Evolutionary conservation across 306 rosid genomes (phyloP).

Genomic region (Mimosa bimucronata): DNA sequence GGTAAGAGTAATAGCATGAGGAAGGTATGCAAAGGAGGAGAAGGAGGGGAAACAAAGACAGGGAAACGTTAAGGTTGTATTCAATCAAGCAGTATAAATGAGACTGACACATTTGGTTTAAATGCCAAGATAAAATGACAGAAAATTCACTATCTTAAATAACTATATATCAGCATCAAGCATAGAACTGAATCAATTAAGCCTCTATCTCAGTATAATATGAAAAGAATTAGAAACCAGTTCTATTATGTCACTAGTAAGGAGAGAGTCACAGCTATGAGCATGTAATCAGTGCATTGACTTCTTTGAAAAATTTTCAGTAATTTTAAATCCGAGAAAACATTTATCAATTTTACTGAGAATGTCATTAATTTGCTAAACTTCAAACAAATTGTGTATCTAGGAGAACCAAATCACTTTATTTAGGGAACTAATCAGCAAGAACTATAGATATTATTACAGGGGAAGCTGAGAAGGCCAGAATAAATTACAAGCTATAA

Average conservation of each 20-base stretch:
- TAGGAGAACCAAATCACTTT: background rate
- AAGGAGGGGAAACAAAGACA: background rate
- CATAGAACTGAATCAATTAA: background rate
- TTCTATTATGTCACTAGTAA: background rate
- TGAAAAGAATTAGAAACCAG: background rate
- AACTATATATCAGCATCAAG: background rate
- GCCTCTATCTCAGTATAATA: background rate
- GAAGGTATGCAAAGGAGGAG: slow-evolving; percentile 3
- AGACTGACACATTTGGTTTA: background rate
- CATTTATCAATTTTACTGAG: background rate
- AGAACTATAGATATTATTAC: background rate
- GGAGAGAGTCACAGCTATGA: background rate
- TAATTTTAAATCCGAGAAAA: background rate
- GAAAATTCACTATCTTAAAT: too few species aligned
- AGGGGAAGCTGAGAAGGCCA: background rate
- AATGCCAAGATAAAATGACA: background rate
- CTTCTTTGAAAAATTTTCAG: background rate
- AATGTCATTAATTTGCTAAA: background rate
- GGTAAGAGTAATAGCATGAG: background rate
- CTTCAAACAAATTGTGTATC: background rate
- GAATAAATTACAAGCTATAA: background rate
- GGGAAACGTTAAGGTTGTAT: background rate
- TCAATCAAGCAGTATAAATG: slow-evolving; percentile 4
- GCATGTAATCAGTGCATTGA: background rate
- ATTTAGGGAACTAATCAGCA: background rate